These are phyloP conservation scores for Clohesyomyces aquaticus DNA, from an alignment of 495 filamentous ascomycete species.

Conservation along the genomic window DNA sequence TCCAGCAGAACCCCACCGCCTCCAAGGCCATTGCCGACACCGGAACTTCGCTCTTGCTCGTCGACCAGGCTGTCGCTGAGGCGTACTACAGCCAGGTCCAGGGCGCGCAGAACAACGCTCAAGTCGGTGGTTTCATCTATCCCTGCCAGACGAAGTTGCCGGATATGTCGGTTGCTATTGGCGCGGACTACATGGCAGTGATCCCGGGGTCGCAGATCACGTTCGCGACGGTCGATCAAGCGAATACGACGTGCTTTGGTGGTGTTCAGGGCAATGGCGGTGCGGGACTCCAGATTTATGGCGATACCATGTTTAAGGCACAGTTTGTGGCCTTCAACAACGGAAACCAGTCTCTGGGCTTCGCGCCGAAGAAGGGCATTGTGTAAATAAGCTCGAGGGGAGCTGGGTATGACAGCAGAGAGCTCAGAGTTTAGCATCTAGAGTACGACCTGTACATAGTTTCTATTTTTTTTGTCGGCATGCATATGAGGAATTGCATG, in stretches of 20 bases:
- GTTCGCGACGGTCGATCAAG: slow-evolving; percentile 61
- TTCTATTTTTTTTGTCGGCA: slow-evolving; percentile 7
- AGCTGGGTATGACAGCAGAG: neutral
- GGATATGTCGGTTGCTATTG: slow-evolving; percentile 68
- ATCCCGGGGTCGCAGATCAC: slow-evolving; percentile 70
- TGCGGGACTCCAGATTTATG: slow-evolving; percentile 68
- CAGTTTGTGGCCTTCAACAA: slow-evolving; percentile 80
- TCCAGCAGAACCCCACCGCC: slow-evolving; percentile 36
- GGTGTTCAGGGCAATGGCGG: slow-evolving; percentile 56
- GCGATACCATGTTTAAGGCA: slow-evolving; percentile 78
- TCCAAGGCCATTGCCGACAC: slow-evolving; percentile 52
- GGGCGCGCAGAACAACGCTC: slow-evolving; percentile 54
- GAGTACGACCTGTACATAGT: slow-evolving; percentile 9
- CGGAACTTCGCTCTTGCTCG: slow-evolving; percentile 50
- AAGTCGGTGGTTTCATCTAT: slow-evolving; percentile 66
- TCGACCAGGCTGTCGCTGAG: slow-evolving; percentile 45
- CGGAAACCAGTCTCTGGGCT: slow-evolving; percentile 62
- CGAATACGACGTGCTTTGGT: slow-evolving; percentile 46
- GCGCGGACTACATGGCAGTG: slow-evolving; percentile 60
- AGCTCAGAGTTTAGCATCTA: neutral
- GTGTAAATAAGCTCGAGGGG: neutral
- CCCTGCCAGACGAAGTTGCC: slow-evolving; percentile 67
- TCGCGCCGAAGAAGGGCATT: slow-evolving; percentile 45
- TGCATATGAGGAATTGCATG: slow-evolving; percentile 1
- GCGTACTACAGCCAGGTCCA: slow-evolving; percentile 62